Evolutionary conservation across 2,329 filamentous ascomycete genomes (phyloP), one percentile per base, ranked within the genome.

Genomic region (Calonectria fujianensis): DNA sequence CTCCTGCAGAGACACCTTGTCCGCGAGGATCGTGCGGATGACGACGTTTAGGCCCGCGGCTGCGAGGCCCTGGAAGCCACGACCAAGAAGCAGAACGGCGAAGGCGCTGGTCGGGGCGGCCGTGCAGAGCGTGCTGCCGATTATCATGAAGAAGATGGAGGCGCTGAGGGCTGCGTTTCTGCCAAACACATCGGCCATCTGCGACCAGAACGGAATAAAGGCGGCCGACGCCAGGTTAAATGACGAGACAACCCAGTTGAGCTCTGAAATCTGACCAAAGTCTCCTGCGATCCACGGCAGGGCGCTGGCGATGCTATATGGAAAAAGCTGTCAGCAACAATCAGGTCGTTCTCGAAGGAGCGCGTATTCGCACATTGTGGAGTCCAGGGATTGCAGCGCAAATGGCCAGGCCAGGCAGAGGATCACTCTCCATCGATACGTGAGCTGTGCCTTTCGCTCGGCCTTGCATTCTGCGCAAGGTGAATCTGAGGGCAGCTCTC

Each of bases 171-270:
- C 86, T 8, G 84, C 85, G 80, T 93, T 90, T 3, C 93, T 89
- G 20, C 93, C 93, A 77, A 93, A 93, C 35, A 94, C 88, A 76
- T 94, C 91, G 20, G 91, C 89, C 57, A 92, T 86, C 77, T 94
- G 92, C 1, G 90, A 91, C 84, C 92, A 94, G 68, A 90, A 89
- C 4, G 92, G 92, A 11, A 94, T 91, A 76, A 94, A 94, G 1
- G 92, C 90, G 1, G 93, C 92, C 0, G 91, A 91, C 0, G 92
- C 93, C 18, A 95, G 85, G 68, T 92, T 94, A 83, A 94, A 94
- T 9, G 92, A 87, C 0, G 93, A 92, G 24, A 94, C 90, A 79
- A 95, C 93, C 92, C 92, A 94, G 80, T 93, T 94, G 2, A 93
- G 86, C 78, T 93, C 89, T 24, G 89, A 87, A 6, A 91, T 81